Evolutionary conservation across 2,329 filamentous ascomycete species (phyloP), one percentile per base, ranked within the genome.

Genomic region (Trichocomaceae sp.): DNA sequence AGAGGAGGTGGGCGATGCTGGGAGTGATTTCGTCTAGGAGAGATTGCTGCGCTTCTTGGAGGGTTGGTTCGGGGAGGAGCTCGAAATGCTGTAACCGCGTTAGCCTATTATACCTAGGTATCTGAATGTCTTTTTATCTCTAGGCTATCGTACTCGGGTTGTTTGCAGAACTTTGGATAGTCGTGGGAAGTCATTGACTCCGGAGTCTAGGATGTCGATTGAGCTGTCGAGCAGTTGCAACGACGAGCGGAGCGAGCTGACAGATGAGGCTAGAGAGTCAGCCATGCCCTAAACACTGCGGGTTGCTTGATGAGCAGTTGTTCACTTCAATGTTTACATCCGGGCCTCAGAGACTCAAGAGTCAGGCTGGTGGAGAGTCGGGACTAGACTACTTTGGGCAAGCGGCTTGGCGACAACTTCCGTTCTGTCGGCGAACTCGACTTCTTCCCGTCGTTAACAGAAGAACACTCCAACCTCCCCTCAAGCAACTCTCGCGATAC

Each of bases 21-120:
- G 91, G 91, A n/a, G 86, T 85, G 62, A 96, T 93, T 68, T 95
- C 90, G 64, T 89, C 87, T 63, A 90, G 86, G 17, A 96, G 83
- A 4, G 89, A 85, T 61, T 88, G 79, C 72, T 96, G 91, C 31
- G 91, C 91, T 59, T 86, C 81, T 58, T 85, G 84, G 45, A 96
- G 83, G 50, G 88, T 88, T 12, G 87, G 83, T 68, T 95, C 89
- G 15, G 90, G 88, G 62, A 96, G 88, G 42, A 96, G 84, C 70
- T 96, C 91, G 73, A 95, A 96, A 75, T 96, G 91, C 86, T 95
- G 63, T 8, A 2, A 54, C 47, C 26, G 39, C 15, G 15, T 42
- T 10, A 37, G 26, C 26, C 17, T 37, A 17, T n/a, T n/a, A n/a
- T n/a, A n/a, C n/a, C n/a, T n/a, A n/a, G n/a, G n/a, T n/a, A n/a